Evolutionary conservation across 345 rosid genomes (phyloP).

Genomic region (Salix viminalis): DNA sequence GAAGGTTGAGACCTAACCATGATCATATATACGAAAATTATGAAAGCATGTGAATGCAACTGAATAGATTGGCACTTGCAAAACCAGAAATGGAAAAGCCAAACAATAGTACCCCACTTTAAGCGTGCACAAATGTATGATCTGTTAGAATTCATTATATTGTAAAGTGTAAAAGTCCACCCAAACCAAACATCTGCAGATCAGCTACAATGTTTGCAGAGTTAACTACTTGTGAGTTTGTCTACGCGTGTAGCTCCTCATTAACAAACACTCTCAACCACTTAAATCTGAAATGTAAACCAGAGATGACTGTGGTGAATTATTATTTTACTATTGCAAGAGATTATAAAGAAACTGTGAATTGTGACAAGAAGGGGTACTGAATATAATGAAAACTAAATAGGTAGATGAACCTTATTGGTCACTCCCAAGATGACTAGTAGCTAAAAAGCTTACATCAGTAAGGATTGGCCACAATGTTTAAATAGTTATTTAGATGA

Average conservation of each 20-base stretch:
- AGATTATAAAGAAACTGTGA: conserved; percentile 11
- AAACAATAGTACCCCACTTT: not conserved
- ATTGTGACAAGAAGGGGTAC: conserved; percentile 14
- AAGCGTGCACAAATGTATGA: not conserved
- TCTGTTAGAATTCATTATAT: not conserved
- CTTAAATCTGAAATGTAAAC: not conserved
- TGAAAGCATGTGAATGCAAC: not conserved
- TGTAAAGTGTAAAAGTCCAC: not conserved
- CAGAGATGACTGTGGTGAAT: not conserved
- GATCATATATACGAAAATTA: not conserved
- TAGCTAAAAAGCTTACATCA: conserved; percentile 27
- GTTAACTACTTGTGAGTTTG: not conserved
- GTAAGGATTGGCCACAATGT: conserved; percentile 9
- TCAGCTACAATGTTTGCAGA: not conserved
- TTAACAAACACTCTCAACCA: too few relatives aligned
- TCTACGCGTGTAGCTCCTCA: too few relatives aligned
- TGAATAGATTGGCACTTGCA: too few relatives aligned
- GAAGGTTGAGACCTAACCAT: not conserved
- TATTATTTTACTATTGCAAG: conserved; percentile 1
- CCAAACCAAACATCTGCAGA: not conserved
- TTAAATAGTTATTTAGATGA: conserved; percentile 28
- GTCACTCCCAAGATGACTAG: conserved; percentile 21
- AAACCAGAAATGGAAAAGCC: not conserved
- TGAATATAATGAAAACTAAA: not conserved
- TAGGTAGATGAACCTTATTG: not conserved